phyloP scores from a whole-genome alignment of 2,329 filamentous ascomycete genomes.

The Xylariaceae sp. region DNA sequence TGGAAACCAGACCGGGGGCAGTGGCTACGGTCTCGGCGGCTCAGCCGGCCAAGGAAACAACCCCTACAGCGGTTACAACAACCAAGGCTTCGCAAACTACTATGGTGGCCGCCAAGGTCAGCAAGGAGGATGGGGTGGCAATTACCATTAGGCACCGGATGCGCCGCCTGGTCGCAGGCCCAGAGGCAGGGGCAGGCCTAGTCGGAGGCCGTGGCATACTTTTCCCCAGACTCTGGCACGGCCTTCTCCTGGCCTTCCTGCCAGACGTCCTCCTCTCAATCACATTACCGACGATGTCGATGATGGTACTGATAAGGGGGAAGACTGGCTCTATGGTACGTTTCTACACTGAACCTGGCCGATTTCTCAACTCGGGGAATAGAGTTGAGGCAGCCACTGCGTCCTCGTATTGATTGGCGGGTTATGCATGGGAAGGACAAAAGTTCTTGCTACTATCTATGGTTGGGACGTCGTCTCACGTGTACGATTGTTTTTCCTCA shows the following conservation, averaged over 20 bases:
- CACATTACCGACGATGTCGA: too few relatives aligned
- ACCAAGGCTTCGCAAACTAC: constrained; percentile 39
- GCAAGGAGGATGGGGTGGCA: constrained; percentile 51
- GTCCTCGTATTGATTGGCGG: constrained; percentile 17
- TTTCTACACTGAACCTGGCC: constrained; percentile 1
- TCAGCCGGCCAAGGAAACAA: constrained; percentile 43
- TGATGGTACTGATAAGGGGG: neutral
- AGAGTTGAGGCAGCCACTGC: constrained; percentile 7
- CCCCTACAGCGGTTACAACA: constrained; percentile 46
- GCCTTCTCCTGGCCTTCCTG: too few relatives aligned
- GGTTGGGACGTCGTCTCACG: constrained; percentile 16
- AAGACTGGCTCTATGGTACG: neutral
- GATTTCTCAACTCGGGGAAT: constrained; percentile 19
- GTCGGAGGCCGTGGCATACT: neutral
- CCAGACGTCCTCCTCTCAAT: too few relatives aligned
- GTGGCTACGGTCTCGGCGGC: constrained; percentile 47
- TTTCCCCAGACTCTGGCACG: neutral
- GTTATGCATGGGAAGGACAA: constrained; percentile 19
- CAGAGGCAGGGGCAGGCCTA: constrained; percentile 1
- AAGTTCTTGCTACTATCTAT: constrained; percentile 20
- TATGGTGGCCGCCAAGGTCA: constrained; percentile 38
- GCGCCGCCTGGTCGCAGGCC: constrained; percentile 6
- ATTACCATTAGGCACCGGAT: constrained; percentile 39
- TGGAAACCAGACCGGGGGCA: constrained; percentile 35
- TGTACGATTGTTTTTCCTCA: constrained; percentile 25